phyloP scores from a whole-genome alignment of 495 filamentous ascomycete species.

The Xylaria acuta region DNA sequence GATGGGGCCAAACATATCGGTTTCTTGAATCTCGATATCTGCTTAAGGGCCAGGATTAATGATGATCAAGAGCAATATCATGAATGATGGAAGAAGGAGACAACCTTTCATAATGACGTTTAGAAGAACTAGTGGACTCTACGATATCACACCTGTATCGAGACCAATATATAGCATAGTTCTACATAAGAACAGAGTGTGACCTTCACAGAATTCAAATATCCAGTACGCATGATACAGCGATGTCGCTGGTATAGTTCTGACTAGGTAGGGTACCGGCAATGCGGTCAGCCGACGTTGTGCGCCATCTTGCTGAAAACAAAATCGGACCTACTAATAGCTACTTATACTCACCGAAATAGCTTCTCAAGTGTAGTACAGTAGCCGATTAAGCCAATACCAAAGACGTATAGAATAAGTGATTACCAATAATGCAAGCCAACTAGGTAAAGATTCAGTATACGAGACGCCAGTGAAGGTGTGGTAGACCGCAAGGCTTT shows the following conservation, averaged over 20 bases:
- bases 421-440: background rate
- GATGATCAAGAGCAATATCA: background rate
- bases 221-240: background rate
- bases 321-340: background rate
- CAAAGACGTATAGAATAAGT: background rate
- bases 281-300: slow-evolving; percentile 10
- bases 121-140: background rate
- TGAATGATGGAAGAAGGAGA: background rate
- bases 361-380: background rate
- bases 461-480: slow-evolving; percentile 9
- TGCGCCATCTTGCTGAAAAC: background rate
- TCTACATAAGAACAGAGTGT: background rate
- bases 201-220: background rate
- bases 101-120: background rate
- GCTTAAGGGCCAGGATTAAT: background rate
- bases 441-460: background rate
- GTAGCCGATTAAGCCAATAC: background rate
- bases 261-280: background rate
- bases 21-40: background rate
- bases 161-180: background rate
- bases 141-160: background rate
- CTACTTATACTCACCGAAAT: slow-evolving; percentile 6
- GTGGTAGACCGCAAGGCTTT: slow-evolving; percentile 9
- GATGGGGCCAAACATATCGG: background rate
- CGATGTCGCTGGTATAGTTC: background rate